Evolutionary conservation across 2,329 filamentous ascomycete genomes (phyloP), one percentile per base, ranked within the genome.

Genomic region (Fonsecaea pugnacius): DNA sequence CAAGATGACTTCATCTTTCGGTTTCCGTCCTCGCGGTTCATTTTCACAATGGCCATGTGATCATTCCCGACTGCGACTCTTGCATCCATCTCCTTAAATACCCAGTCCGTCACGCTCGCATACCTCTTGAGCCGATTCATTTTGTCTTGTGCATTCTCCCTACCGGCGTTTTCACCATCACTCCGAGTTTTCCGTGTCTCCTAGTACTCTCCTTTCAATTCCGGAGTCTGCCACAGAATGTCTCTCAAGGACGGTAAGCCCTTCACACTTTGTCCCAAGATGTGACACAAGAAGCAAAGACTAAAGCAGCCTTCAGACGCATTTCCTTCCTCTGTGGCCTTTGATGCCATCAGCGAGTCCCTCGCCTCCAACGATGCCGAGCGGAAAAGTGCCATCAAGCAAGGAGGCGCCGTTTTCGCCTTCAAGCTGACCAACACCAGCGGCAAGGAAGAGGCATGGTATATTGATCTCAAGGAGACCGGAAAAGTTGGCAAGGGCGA

Each of bases 381-480:
- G 73, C 88, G 89, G 80, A 90, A 96, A 81, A 89, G 92, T 70
- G 93, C 94, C 71, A 89, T 98, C 78, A 94, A 96, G 80, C 87
- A 92, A 76, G 94, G 88, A 75, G 89, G 89, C 73, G 92, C 90
- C 66, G 83, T 98, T 77, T 97, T 96, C 78, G 89, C 89, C 66
- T 98, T 99, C 81, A 92, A 87, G 60, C 83, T 99, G 70, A 98
- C 96, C 85, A 99, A 99, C 85, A 79, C 82, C 64, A 84, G 84
- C 27, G 92, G 91, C 72, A 86, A 93, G 78, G 88, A 88, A 64
- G 88, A 91, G 74, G 90, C 87, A 80, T 99, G 95, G 95, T 87
- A 96, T 82, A 91, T 99, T 72, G 95, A 99, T 78, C 87, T 99
- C 67, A 97, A 97, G 85, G 86, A 96, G 74, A 90, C 89, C 67